Base-by-base conservation (phyloP, 73 alveolate genomes). In the Paramecium tetraurelia region DNA sequence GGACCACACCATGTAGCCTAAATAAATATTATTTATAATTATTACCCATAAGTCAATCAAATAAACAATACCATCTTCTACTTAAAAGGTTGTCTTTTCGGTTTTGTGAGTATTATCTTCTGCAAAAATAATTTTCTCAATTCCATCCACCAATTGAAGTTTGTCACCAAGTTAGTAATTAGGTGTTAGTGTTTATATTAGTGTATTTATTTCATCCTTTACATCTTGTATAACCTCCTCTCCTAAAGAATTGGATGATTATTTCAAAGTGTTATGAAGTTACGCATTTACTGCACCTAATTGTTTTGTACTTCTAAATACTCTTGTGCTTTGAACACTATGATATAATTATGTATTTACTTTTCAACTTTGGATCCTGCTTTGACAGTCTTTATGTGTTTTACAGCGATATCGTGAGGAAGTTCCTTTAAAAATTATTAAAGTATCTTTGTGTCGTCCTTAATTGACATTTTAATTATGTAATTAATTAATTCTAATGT, bases 1-100 rank as follows among this genome's bases (percentile, higher is more conserved):
- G 86, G 86, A 12, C 87, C 87, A 75, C 87, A 75, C 87, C 63
- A 75, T 5, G 87, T 75, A 16, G 87, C 87, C 87, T 75, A 40
- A 35, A 33, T 5, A 16, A 75, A 33, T 75, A 31, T 71, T 12
- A 0, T 48, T 14, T 46, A 48, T 18, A 36, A 14, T 36, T 4
- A 16, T 36, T 75, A 75, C 87, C 87, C 87, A 75, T 14, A 75
- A n/a, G 6, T 75, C 87, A 36, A 75, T 44, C 14, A 68, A 22
- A 53, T 53, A 53, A 18, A 53, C 69, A 16, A 53, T 53, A 7
- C 69, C 69, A 4, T 53, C 69, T 18, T 53, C 69, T 18, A 53
- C 69, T 18, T 53, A 18, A 53, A 53, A 53, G 0, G 31, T 53
- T 53, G 69, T 12, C 8, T 53, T 5, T 53, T 18, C 69, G 1